Conservation (phyloP, 2,329 filamentous ascomycete species). For the Claviceps africana region DNA sequence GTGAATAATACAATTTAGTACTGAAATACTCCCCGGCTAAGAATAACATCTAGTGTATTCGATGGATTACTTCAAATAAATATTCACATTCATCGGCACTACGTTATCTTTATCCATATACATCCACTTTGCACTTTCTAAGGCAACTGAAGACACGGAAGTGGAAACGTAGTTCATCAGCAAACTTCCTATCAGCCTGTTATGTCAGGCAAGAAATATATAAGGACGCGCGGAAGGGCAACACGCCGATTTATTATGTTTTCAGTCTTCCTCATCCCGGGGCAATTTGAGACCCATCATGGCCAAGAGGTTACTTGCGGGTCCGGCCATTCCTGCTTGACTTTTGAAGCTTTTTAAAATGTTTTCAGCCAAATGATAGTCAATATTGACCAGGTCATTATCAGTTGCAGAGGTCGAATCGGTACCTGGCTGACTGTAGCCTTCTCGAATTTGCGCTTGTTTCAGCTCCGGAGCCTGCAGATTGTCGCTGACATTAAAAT, state of each 20-base stretch:
- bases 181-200: not conserved
- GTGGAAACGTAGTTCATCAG: not conserved
- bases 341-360: constrained; percentile 85
- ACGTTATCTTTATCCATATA: not conserved
- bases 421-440: constrained; percentile 7
- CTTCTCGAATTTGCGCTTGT: not conserved
- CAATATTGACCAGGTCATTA: constrained; percentile 55
- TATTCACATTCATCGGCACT: no score
- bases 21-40: no score
- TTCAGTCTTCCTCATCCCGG: constrained; percentile 52
- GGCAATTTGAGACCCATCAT: constrained; percentile 76
- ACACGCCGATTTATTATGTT: not conserved
- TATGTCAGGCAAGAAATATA: not conserved
- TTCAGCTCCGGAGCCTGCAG: constrained; percentile 8
- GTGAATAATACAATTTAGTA: no score
- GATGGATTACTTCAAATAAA: no score
- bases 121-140: not conserved
- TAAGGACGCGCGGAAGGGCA: not conserved
- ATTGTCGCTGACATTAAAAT: constrained; percentile 28
- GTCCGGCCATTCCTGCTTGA: constrained; percentile 73
- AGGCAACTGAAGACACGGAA: not conserved
- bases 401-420: constrained; percentile 32
- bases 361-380: constrained; percentile 82
- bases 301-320: constrained; percentile 73
- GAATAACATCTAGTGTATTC: no score